A percentile compares a stretch with the other conserved stretches of the same genome.
Evolutionary conservation across 2,329 filamentous ascomycete species (phyloP).

Genomic region (Paramyrothecium roridum): DNA sequence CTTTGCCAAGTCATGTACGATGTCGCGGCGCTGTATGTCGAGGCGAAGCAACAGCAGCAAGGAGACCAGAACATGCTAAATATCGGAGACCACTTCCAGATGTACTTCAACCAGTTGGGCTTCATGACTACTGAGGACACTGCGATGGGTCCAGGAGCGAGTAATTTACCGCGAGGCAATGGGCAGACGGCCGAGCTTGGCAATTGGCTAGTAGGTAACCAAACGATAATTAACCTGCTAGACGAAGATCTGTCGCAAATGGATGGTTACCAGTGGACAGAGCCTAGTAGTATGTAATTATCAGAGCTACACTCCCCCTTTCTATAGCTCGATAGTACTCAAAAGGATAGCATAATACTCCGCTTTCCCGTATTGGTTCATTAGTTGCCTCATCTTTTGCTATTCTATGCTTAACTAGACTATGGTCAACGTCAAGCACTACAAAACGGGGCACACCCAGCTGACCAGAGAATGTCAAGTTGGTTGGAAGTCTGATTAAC

Average conservation of each 20-base stretch:
- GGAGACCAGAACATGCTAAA: slow-evolving; percentile 42
- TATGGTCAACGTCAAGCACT: no score
- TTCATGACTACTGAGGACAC: slow-evolving; percentile 46
- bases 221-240: slow-evolving; percentile 61
- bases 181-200: slow-evolving; percentile 18
- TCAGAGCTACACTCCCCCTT: no score
- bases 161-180: slow-evolving; percentile 12
- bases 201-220: slow-evolving; percentile 61
- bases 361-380: no score
- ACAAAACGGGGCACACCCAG: no score
- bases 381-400: no score
- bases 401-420: no score
- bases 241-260: slow-evolving; percentile 57
- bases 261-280: slow-evolving; percentile 30
- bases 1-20: slow-evolving; percentile 60
- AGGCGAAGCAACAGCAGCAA: slow-evolving; percentile 51
- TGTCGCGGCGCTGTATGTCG: slow-evolving; percentile 59
- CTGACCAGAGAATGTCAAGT: no score
- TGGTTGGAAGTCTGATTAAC: no score
- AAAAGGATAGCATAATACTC: no score
- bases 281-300: slow-evolving; percentile 15
- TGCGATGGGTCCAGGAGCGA: slow-evolving; percentile 11
- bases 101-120: slow-evolving; percentile 62
- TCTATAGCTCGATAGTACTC: no score
- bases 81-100: slow-evolving; percentile 59